Conservation (phyloP, 352 stramenopile genomes). For the Globisporangium recalcitrans region DNA sequence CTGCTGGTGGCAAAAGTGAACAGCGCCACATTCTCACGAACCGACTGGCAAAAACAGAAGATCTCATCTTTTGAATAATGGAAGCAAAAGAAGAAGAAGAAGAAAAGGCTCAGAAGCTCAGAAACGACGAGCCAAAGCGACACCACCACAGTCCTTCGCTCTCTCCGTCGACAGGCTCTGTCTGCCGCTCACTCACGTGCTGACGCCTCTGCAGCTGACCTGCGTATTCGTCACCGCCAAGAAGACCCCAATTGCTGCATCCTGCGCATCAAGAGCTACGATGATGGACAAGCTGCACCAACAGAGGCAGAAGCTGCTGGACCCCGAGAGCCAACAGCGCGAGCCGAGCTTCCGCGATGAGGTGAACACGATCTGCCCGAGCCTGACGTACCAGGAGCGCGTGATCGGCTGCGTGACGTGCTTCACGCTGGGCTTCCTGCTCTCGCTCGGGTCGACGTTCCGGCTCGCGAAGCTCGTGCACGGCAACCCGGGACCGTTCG, state of each 20-base stretch:
- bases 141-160: neutral
- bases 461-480: constrained; percentile 67
- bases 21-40: neutral
- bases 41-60: neutral
- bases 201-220: neutral
- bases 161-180: neutral
- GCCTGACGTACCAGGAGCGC: constrained; percentile 80
- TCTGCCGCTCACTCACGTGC: neutral
- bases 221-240: neutral
- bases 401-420: constrained; percentile 77
- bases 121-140: constrained; percentile 6
- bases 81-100: neutral
- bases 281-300: constrained; percentile 64
- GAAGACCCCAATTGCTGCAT: neutral
- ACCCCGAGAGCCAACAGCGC: constrained; percentile 43
- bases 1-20: neutral
- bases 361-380: constrained; percentile 48
- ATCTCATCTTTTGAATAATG: neutral
- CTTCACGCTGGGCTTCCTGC: constrained; percentile 74
- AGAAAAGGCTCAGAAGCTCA: neutral
- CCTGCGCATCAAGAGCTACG: neutral
- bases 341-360: constrained; percentile 30
- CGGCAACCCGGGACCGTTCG: constrained; percentile 78
- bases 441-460: constrained; percentile 82
- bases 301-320: constrained; percentile 80